Base-by-base conservation (phyloP, 768 basidiomycete species). In the Gelatoporia subvermispora region DNA sequence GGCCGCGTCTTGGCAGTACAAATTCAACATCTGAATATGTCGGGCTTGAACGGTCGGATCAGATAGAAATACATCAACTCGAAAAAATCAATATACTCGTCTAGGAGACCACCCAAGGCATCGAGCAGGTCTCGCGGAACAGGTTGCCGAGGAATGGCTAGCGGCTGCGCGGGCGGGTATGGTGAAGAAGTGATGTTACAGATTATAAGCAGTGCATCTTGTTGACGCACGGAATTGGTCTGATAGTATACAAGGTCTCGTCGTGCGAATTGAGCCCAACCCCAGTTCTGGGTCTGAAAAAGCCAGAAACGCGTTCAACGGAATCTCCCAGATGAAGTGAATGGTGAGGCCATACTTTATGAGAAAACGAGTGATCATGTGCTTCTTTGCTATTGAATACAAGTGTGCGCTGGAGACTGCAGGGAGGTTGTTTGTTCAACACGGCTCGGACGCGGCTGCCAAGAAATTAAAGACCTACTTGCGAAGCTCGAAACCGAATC, bases 11-110 rank as follows among this genome's bases (percentile, higher is more conserved):
- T 0, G 86, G 85, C 24, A 93, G 68, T 17, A 91, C 69, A 54
- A 93, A 93, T 61, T 85, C 82, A 16, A 93, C 79, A 57, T 93
- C 90, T 5, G 90, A 90, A 57, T 92, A 93, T 11, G 77, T 61
- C n/a, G 85, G 85, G 57, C 59, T 58, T 24, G 40, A 34, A 1
- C 15, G 15, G 2, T 23, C 9, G 16, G 4, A 5, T 46, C n/a
- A 40, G 43, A 13, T 17, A 20, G 4, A 8, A 20, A n/a, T 1
- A 8, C 8, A 3, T 1, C 28, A n/a, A 24, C 5, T 7, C 1
- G 2, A 40, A 18, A 4, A 16, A 18, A n/a, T n/a, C n/a, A n/a
- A n/a, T n/a, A 36, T 39, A 63, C 59, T 93, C 86, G 56, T 93
- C 84, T 9, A 93, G 70, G 21, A 93, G 67, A 25, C 73, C 67